Evolutionary conservation across 768 basidiomycete species (phyloP).

Genomic region (Suillus hirtellus): DNA sequence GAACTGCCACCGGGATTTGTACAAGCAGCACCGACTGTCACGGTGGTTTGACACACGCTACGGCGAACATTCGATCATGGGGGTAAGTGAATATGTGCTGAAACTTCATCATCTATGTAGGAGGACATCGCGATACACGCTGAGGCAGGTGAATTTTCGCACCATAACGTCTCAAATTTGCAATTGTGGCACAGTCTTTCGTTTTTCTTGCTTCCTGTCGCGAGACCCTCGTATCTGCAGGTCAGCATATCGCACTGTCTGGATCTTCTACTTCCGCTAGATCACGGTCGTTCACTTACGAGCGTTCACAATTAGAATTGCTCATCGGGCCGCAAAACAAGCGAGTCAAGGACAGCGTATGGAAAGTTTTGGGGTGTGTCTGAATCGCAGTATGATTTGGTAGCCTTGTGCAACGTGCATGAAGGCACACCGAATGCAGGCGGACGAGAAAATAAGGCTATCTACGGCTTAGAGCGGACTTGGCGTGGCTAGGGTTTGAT

Average conservation of each 20-base stretch:
- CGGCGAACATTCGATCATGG: conserved; percentile 37
- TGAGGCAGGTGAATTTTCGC: conserved; percentile 19
- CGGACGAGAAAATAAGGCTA: not conserved
- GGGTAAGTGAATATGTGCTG: conserved; percentile 31
- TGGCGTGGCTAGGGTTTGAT: not conserved
- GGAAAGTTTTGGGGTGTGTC: not conserved
- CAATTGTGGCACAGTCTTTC: not conserved
- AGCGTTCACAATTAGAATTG: conserved; percentile 36
- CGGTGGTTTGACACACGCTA: not conserved
- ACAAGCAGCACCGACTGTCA: not conserved
- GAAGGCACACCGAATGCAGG: not conserved
- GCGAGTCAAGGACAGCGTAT: not conserved
- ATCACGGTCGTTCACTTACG: conserved; percentile 27
- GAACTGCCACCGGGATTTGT: not conserved
- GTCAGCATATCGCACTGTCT: conserved; percentile 32
- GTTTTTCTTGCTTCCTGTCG: conserved; percentile 35
- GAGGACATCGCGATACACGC: conserved; percentile 34
- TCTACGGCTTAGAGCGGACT: not conserved
- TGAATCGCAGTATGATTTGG: not conserved
- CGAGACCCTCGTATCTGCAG: conserved; percentile 33
- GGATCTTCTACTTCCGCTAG: not conserved
- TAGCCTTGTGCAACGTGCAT: not conserved
- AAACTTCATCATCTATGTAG: conserved; percentile 17
- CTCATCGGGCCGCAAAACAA: not conserved
- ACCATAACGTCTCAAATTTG: conserved; percentile 5